phyloP scores from a whole-genome alignment of 805 yeast genomes.

The Monosporozyma siamensis region DNA sequence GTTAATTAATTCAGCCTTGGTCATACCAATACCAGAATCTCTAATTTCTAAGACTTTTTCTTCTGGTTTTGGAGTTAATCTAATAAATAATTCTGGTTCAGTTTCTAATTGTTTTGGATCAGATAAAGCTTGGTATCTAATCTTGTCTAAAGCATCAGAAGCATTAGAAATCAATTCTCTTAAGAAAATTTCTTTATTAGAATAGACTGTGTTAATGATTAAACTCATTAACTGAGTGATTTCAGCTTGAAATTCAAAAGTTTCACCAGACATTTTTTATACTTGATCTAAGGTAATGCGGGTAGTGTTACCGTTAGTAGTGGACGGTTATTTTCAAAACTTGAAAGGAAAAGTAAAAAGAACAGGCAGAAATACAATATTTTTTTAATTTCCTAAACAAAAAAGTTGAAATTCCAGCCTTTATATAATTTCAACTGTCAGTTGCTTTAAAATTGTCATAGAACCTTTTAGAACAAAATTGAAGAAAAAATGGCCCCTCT shows the following conservation, averaged over 20 bases:
- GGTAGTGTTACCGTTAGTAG: no score
- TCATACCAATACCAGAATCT: conserved; percentile 99
- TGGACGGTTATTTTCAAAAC: no score
- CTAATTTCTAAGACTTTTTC: conserved; percentile 90
- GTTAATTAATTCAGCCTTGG: conserved; percentile 97
- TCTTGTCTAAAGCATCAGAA: conserved; percentile 97
- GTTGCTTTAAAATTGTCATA: no score
- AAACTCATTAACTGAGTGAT: conserved; percentile 99
- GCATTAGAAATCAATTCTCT: conserved; percentile 99
- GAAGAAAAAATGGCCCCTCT: no score
- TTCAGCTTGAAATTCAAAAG: conserved; percentile 99
- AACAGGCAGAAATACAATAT: no score
- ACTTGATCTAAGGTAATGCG: no score
- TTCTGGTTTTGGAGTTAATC: conserved; percentile 96
- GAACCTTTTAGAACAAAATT: neutral
- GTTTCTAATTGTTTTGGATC: conserved; percentile 88
- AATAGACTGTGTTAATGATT: conserved; percentile 99
- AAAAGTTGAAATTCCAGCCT: no score
- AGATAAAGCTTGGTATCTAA: conserved; percentile 90
- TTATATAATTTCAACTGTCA: no score
- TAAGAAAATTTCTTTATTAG: conserved; percentile 97
- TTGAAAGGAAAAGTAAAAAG: no score
- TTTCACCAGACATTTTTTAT: conserved; percentile 51
- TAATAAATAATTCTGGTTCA: conserved; percentile 93
- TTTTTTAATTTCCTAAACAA: no score